Evolutionary conservation across 108 stramenopile species (phyloP).

Genomic region (Skeletonema grethae): DNA sequence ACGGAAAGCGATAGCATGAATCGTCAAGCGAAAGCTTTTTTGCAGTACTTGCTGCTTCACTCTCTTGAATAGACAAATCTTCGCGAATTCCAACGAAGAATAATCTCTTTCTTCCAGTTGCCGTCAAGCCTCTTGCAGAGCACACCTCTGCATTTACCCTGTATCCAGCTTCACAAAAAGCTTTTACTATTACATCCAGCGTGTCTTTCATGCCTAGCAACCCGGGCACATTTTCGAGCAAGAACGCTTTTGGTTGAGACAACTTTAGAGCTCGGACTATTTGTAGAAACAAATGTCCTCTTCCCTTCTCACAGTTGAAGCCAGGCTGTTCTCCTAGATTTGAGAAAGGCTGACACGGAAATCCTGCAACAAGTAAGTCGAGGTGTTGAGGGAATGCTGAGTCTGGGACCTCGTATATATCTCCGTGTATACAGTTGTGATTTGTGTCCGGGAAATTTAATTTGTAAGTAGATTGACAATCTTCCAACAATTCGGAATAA

Average conservation of each 20-base stretch:
- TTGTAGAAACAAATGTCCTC: slow-evolving; percentile 70
- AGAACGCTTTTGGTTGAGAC: slow-evolving; percentile 65
- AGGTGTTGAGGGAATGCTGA: slow-evolving; percentile 42
- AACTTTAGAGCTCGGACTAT: slow-evolving; percentile 69
- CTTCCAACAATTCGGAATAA: slow-evolving; percentile 66
- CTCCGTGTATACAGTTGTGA: slow-evolving; percentile 46
- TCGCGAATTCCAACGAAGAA: slow-evolving; percentile 72
- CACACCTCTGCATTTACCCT: slow-evolving; percentile 64
- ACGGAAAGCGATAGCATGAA: slow-evolving; percentile 64
- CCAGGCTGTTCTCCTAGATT: slow-evolving; percentile 65
- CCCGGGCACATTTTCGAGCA: slow-evolving; percentile 87
- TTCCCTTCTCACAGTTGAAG: slow-evolving; percentile 57
- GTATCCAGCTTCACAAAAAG: slow-evolving; percentile 72
- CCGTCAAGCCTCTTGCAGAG: slow-evolving; percentile 66
- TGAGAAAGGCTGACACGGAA: slow-evolving; percentile 86
- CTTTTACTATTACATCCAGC: slow-evolving; percentile 45
- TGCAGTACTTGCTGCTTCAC: background rate
- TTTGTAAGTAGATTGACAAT: slow-evolving; percentile 60
- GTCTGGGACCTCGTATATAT: slow-evolving; percentile 57
- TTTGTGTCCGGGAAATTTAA: slow-evolving; percentile 58
- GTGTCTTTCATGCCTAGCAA: slow-evolving; percentile 61
- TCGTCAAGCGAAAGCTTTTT: slow-evolving; percentile 18
- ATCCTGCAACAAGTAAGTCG: slow-evolving; percentile 72
- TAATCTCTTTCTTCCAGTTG: slow-evolving; percentile 66
- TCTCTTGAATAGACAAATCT: slow-evolving; percentile 23